Evolutionary conservation across 2,329 filamentous ascomycete genomes (phyloP).

Genomic region (Fusarium musae): DNA sequence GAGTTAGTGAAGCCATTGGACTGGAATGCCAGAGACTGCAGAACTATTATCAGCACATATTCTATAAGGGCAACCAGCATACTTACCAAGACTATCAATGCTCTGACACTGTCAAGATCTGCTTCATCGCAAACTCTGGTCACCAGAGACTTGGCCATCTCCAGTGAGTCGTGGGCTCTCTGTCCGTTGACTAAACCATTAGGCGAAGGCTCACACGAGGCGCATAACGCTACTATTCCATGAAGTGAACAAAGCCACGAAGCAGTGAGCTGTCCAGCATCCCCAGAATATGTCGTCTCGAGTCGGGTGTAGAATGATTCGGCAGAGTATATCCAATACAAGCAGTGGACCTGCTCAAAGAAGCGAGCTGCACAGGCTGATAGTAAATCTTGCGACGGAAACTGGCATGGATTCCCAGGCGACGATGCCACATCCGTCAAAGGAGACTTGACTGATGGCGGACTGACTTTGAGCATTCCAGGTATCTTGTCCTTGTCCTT

Average conservation of each 20-base stretch:
- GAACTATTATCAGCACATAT: too few species aligned
- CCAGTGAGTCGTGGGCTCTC: background rate
- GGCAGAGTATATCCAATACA: background rate
- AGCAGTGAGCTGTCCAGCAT: accelerated
- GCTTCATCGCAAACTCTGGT: background rate
- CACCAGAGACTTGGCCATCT: background rate
- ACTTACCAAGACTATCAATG: background rate
- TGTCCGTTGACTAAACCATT: background rate
- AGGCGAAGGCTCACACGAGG: background rate
- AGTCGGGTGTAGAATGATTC: background rate
- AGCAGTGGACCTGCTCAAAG: background rate
- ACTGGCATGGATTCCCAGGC: accelerated
- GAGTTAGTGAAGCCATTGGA: background rate
- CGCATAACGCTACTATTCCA: background rate
- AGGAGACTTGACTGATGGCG: background rate
- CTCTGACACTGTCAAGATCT: background rate
- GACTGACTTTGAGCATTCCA: background rate
- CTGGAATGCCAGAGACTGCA: background rate
- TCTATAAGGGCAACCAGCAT: too few species aligned
- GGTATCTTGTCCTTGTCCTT: background rate
- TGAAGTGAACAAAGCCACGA: background rate
- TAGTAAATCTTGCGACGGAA: accelerated
- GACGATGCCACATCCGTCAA: accelerated
- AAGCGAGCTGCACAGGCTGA: background rate
- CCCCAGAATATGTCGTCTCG: background rate